Evolutionary conservation across 2,329 filamentous ascomycete species (phyloP).

Genomic region (Zymoseptoria ardabiliae): DNA sequence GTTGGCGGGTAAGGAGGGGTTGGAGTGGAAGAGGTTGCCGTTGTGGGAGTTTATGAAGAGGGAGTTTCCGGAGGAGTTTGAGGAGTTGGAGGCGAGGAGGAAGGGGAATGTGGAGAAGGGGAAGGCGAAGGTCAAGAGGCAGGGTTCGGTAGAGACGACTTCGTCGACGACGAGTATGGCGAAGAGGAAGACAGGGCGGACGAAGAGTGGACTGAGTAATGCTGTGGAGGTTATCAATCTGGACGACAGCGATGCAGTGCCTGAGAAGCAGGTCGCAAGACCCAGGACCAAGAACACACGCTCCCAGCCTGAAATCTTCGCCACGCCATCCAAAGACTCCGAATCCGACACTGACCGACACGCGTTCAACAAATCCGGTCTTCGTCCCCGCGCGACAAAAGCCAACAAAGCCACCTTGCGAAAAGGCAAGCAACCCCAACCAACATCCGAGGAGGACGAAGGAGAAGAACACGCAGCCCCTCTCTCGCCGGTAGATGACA

Average conservation of each 20-base stretch:
- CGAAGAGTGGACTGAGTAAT: neutral
- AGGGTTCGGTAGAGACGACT: constrained; percentile 12
- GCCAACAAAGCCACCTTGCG: constrained; percentile 21
- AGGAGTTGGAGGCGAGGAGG: constrained; percentile 8
- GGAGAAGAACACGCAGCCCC: constrained; percentile 16
- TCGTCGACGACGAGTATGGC: constrained; percentile 13
- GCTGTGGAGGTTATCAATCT: constrained; percentile 15
- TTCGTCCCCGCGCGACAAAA: constrained; percentile 28
- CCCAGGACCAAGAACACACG: constrained; percentile 1
- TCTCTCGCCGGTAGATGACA: neutral
- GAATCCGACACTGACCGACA: constrained; percentile 16
- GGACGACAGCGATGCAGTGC: constrained; percentile 6
- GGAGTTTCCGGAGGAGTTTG: constrained; percentile 28
- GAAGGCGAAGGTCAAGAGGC: constrained; percentile 9
- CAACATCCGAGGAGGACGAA: constrained; percentile 18
- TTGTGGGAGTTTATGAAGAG: constrained; percentile 36
- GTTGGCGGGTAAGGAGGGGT: constrained; percentile 36
- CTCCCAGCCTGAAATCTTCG: constrained; percentile 5
- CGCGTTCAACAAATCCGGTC: constrained; percentile 24
- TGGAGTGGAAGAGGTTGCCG: constrained; percentile 38
- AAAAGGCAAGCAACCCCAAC: constrained; percentile 21
- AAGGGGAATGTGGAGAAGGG: constrained; percentile 4
- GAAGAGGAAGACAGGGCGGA: constrained; percentile 20
- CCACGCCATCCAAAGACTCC: constrained; percentile 14
- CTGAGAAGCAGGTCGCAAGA: constrained; percentile 2